Evolutionary conservation across 345 rosid genomes (phyloP).

Genomic region (Cardamine chenopodiifolia): DNA sequence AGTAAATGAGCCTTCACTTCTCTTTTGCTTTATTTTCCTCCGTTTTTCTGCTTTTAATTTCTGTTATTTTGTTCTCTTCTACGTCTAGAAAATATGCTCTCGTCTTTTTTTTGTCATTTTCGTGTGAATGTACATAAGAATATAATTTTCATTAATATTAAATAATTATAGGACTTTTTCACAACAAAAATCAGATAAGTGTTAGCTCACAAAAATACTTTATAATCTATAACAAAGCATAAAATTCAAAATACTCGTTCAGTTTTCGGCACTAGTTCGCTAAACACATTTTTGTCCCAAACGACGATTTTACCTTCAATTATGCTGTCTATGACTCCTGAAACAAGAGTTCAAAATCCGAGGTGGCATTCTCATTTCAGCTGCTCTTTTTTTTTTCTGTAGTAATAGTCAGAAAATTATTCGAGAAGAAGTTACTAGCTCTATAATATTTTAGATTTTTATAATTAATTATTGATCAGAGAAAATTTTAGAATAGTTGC

Average conservation of each 20-base stretch:
- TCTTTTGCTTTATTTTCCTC: constrained; percentile 19
- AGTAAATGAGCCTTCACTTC: constrained; percentile 37
- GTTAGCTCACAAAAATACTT: background rate
- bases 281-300: background rate
- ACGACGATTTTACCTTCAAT: background rate
- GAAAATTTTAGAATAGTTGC: background rate
- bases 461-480: background rate
- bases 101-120: background rate
- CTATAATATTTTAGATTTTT: background rate
- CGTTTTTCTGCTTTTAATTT: constrained; percentile 6
- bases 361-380: constrained; percentile 8
- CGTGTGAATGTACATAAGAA: background rate
- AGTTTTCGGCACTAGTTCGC: background rate
- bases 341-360: background rate
- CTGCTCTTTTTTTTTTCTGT: background rate
- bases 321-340: background rate
- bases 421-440: background rate
- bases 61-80: constrained; percentile 14
- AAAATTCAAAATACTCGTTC: background rate
- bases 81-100: background rate
- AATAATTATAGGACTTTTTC: background rate
- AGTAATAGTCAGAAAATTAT: background rate
- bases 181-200: background rate
- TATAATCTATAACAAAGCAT: background rate
- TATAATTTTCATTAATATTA: background rate